Evolutionary conservation across 352 stramenopile genomes (phyloP), one percentile per base, ranked within the genome.

Genomic region (Phytopythium delawarense): DNA sequence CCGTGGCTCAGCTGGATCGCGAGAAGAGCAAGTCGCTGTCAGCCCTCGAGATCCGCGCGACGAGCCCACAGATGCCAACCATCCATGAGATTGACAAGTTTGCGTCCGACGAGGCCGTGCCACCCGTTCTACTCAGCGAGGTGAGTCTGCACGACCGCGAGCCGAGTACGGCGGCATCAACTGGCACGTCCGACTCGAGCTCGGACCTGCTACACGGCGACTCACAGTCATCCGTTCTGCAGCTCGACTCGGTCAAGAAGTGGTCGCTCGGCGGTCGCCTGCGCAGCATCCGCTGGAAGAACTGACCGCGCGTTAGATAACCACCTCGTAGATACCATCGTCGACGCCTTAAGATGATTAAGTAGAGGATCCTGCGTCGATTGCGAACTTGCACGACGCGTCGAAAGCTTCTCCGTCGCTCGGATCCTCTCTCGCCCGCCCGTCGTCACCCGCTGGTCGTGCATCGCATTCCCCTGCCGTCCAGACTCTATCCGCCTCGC

Each of bases 231-330:
- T 32, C 56, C 13, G 49, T 23, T 2, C 37, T 12, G 35, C 39
- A 49, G 23, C 2, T 23, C 15, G 58, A 57, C 48, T 49, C 34
- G 1, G 58, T 28, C 35, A 71, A 66, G 64, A 75, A 69, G 51
- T 61, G 61, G 49, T 76, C 71, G 12, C 49, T 79, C 9, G 63
- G 71, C 32, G 68, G 75, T 1, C 69, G 69, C 25, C 62, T 79
- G 35, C 64, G 72, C 54, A 79, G 66, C 42, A 64, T 76, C 40
- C 69, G 64, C 11, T 79, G 69, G 61, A 71, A 71, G 44, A 40
- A 25, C 30, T 58, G 30, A 32, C 30, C 32, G 15, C 30, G 28
- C 28, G 28, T 32, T 32, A 32, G 28, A 4, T 3, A 32, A 32
- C 5, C 28, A 32, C 13, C 21, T 34, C n/a, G 25, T 18, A 51